Conservation (phyloP, 176 grass and related monocot genomes). For the Avena insularis region DNA sequence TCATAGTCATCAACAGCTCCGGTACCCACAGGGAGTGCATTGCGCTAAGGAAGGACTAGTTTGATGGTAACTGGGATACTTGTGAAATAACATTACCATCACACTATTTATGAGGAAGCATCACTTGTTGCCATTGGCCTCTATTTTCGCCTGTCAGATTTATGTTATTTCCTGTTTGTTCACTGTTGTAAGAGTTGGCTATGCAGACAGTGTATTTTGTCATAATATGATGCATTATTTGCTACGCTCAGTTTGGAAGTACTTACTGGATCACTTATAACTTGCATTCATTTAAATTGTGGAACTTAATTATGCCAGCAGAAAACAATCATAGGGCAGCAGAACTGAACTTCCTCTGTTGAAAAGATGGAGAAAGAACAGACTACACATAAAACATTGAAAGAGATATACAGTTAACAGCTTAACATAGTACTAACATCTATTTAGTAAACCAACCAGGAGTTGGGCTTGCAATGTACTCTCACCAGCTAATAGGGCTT, state of each 20-base stretch:
- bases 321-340: background rate
- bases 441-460: background rate
- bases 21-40: conserved; percentile 53
- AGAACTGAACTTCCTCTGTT: conserved; percentile 18
- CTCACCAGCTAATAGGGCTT: background rate
- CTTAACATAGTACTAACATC: background rate
- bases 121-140: background rate
- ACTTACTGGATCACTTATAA: background rate
- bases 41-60: conserved; percentile 65
- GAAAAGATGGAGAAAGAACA: conserved; percentile 1
- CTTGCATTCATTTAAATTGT: background rate
- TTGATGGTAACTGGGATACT: background rate
- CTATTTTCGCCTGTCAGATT: background rate
- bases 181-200: background rate
- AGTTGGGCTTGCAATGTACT: conserved; percentile 10
- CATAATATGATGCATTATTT: background rate
- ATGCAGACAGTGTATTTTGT: background rate
- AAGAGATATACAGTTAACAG: background rate
- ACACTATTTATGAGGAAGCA: background rate
- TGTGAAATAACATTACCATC: background rate
- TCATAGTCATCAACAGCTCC: conserved; percentile 59
- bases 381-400: background rate
- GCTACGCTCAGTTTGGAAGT: background rate
- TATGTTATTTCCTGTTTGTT: conserved; percentile 8
- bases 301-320: background rate